Percentiles rank a stretch among this genome's conserved stretches.
Evolutionary conservation across 2,329 filamentous ascomycete genomes (phyloP).

Genomic region (Calonectria leucothoes): DNA sequence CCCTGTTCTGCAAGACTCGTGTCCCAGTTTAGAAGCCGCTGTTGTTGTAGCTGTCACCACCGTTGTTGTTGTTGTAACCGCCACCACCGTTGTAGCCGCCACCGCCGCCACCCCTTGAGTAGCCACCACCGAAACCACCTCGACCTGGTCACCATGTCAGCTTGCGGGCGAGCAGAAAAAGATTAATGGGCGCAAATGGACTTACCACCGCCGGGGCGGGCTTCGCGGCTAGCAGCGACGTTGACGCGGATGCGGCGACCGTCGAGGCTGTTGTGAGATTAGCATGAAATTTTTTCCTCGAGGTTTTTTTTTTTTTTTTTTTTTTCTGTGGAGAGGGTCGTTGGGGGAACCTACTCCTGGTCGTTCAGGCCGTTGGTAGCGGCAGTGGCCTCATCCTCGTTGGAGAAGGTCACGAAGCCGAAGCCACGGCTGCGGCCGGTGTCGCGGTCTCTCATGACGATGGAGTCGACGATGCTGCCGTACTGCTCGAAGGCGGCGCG

Average conservation of each 20-base stretch:
- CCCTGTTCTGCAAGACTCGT: neutral
- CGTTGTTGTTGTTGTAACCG: neutral
- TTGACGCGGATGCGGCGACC: neutral
- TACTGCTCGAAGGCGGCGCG: neutral
- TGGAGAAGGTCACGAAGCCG: slow-evolving; percentile 18
- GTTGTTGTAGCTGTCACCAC: neutral
- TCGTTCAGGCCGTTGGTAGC: neutral
- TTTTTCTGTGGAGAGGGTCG: neutral
- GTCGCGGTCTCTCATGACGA: slow-evolving; percentile 22
- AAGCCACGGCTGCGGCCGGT: slow-evolving; percentile 24
- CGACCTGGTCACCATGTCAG: neutral
- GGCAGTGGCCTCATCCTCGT: rapidly evolving
- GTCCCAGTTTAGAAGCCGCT: neutral
- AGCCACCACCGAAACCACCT: neutral
- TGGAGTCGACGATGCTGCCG: neutral
- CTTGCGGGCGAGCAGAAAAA: neutral
- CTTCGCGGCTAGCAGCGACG: neutral
- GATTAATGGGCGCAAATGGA: neutral
- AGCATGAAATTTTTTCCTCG: too few species aligned
- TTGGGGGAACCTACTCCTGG: neutral
- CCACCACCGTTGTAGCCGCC: neutral
- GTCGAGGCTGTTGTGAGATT: neutral
- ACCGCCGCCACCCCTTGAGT: neutral
- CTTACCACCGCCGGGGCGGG: neutral
- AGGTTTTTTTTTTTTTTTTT: too few species aligned